Conservation (phyloP, 257 asterid genomes). For the Cordia subcordata region DNA sequence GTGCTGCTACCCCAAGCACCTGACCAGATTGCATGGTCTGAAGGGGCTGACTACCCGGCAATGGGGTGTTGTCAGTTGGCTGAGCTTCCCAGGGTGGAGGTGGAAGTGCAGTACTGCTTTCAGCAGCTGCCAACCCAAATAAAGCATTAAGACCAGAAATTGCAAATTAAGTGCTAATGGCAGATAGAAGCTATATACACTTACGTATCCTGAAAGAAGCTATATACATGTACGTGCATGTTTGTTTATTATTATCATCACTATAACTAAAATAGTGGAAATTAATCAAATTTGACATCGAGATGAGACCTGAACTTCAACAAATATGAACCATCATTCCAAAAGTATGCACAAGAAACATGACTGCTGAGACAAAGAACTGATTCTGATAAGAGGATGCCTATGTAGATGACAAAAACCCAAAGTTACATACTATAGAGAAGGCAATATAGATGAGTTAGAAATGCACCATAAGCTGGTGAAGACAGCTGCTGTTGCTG, state of each 20-base stretch:
- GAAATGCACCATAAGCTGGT: constrained; percentile 57
- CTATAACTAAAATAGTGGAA: too few relatives aligned
- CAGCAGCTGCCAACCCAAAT: constrained; percentile 40
- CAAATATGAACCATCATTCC: too few relatives aligned
- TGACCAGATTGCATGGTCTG: constrained; percentile 45
- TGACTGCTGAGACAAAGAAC: too few relatives aligned
- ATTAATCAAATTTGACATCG: neutral
- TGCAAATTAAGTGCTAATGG: too few relatives aligned
- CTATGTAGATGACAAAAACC: neutral
- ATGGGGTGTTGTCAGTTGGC: constrained; percentile 37
- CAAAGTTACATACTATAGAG: neutral
- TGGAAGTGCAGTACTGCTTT: constrained; percentile 50
- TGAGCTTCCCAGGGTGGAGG: constrained; percentile 98
- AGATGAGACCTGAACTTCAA: too few relatives aligned
- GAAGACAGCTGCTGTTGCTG: constrained; percentile 76
- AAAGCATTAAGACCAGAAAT: neutral
- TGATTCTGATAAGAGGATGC: neutral
- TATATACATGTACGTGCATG: too few relatives aligned
- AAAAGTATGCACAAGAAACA: too few relatives aligned
- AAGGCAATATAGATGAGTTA: neutral
- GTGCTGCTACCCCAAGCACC: constrained; percentile 24
- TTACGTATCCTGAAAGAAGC: too few relatives aligned
- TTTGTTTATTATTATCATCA: too few relatives aligned
- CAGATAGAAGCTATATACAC: too few relatives aligned
- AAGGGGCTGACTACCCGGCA: constrained; percentile 32